Base-by-base conservation (phyloP, 2,329 filamentous ascomycete genomes). In the Ascomycota sp. region DNA sequence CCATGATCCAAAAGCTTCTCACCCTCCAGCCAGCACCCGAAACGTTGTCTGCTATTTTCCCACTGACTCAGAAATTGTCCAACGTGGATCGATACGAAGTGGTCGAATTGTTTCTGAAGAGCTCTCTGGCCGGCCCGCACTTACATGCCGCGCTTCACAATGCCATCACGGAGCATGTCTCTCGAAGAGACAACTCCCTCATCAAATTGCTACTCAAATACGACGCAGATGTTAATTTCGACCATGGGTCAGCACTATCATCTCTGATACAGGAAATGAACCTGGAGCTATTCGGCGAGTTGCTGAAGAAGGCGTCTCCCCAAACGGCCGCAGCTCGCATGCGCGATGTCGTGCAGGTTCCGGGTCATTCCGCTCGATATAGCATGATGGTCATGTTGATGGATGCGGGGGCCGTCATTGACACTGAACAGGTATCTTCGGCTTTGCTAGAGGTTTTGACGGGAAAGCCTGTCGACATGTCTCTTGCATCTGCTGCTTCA, bases 171-270 rank as follows among this genome's bases (percentile, higher is more conserved):
- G 60, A 67, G 30, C 52, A 57, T 9, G 53, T 55, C 1, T 54
- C 58, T 0, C 51, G 54, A 29, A 53, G 64, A 28, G 67, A 72
- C 29, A 57, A 62, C 30, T 53, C 55, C 2, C 48, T 72, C 9
- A 64, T 72, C 35, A 54, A 56, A 6, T 52, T 72, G 5, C 48
- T 72, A 4, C 49, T 72, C 6, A 53, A 56, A 2, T 53, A 66
- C 38, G 59, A 62, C 10, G 62, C 62, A 4, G 65, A 70, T 32
- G 56, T 67, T 28, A 68, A 68, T 39, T 64, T 62, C 35, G 61
- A 63, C 30, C 57, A 62, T 24, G 64, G 65, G 0, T 51, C 57
- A n/a, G 58, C 56, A 2, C 51, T 72, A 10, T 47, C 57, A 0
- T 52, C 59, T 0, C 58, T 66, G 0, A 60, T 72, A 12, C 39